These are phyloP conservation scores for Ceriops zippeliana DNA, from an alignment of 345 rosid species.

Conservation along the genomic window DNA sequence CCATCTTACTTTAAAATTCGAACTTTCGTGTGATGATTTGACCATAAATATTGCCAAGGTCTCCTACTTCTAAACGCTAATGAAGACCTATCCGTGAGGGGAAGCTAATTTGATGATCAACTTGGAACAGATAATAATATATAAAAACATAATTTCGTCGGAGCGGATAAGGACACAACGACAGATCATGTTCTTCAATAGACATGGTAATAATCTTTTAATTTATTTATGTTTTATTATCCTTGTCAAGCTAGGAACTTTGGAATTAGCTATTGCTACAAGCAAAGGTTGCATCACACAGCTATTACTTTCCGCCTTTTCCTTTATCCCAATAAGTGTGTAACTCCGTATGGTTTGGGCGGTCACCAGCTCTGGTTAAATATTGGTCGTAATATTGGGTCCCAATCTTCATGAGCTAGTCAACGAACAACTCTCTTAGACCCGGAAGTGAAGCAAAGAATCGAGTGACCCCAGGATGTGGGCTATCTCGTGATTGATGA, in stretches of 20 bases:
- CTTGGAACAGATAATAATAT: background rate
- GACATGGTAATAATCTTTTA: background rate
- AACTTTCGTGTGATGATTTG: no score
- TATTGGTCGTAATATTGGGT: background rate
- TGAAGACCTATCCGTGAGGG: background rate
- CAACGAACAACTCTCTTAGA: background rate
- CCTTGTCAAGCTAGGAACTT: background rate
- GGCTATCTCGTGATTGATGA: no score
- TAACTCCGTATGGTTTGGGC: background rate
- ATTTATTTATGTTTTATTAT: background rate
- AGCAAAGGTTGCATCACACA: slow-evolving; percentile 11
- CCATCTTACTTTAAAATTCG: no score
- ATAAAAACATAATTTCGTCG: background rate
- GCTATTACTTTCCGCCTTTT: background rate
- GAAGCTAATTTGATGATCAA: background rate
- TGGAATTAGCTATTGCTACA: slow-evolving; percentile 11
- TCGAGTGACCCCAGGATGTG: background rate
- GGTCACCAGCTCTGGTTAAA: background rate
- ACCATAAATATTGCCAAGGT: background rate
- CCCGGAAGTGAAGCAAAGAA: background rate
- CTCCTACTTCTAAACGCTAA: background rate
- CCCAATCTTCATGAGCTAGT: background rate
- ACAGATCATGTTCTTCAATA: background rate
- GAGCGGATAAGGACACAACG: background rate
- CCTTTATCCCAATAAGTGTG: background rate